Conservation (phyloP, 179 eudicot genomes). For the Gypsophila paniculata region DNA sequence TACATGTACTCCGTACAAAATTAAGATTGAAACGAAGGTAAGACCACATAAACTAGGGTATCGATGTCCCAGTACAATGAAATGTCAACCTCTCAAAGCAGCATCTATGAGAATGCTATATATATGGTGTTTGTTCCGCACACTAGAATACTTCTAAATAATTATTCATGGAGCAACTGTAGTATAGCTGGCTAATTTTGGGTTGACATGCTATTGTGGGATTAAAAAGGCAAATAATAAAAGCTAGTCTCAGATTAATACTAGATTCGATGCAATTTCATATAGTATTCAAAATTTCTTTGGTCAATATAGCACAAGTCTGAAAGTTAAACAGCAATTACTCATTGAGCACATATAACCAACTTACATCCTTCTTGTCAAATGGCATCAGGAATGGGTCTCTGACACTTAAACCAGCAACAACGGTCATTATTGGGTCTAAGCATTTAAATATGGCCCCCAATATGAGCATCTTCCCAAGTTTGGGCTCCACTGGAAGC, state of each 20-base stretch:
- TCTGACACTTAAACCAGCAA: conserved; percentile 92
- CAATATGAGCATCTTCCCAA: conserved; percentile 96
- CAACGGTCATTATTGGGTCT: conserved; percentile 92
- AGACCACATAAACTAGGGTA: background rate
- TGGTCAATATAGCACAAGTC: background rate
- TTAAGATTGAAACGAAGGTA: background rate
- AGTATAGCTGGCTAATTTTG: background rate
- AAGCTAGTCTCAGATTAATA: background rate
- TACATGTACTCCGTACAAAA: background rate
- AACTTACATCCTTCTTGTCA: conserved; percentile 92
- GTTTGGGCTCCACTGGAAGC: conserved; percentile 98
- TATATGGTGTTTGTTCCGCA: background rate
- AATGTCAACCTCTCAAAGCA: background rate
- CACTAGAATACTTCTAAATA: background rate
- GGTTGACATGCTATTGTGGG: background rate
- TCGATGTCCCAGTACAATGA: background rate
- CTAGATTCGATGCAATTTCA: conserved; percentile 1
- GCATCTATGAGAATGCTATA: background rate
- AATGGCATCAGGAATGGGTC: conserved; percentile 98
- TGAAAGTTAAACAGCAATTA: background rate
- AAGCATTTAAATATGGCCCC: conserved; percentile 92
- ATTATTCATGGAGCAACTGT: background rate
- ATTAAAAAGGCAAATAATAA: background rate
- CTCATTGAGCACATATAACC: background rate
- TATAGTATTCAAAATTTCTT: background rate